Base-by-base conservation (phyloP, 176 grass and related monocot species). In the Triticum dicoccoides region DNA sequence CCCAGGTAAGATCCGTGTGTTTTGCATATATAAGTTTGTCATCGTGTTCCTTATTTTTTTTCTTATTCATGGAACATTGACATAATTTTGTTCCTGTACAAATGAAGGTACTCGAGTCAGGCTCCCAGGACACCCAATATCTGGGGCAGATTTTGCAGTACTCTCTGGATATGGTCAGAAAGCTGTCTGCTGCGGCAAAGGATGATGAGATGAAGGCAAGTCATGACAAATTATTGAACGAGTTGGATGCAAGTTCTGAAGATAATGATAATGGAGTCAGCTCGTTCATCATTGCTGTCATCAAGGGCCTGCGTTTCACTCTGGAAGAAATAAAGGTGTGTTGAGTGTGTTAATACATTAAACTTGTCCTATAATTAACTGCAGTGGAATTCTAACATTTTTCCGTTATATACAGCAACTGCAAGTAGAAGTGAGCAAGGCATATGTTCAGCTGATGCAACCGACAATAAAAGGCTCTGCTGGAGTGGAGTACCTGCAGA, bases 251-350 rank as follows among this genome's bases (percentile, higher is more conserved):
- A 51, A 94, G 83, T 80, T 90, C 93, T 86, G 76, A 85, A 70
- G 87, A 63, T 71, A 51, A 81, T 74, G 88, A 83, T 25, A 89
- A 90, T 79, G 64, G 45, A 4, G 86, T 82, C 71, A 89, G 73
- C 39, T 94, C 92, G 72, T 99, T 94, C 71, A n/a, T 90, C 85
- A 78, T 93, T 90, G 71, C 85, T 73, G 75, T 96, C 27, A 86
- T 93, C 56, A 96, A 92, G 89, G 97, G 94, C 27, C 62, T 99
- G 78, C 97, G 87, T 12, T 99, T 99, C 85, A 90, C 86, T 77
- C 86, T 99, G 33, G 94, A 96, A 87, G 92, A 99, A 82, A 94
- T 99, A 91, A 90, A 93, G 94, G 97, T 96, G 5, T 13, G 49
- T 45, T 87, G 38, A 20, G 41, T 79, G 8, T 69, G 8, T 69